Conservation (phyloP, 257 asterid genomes). For the Handroanthus guayacan region DNA sequence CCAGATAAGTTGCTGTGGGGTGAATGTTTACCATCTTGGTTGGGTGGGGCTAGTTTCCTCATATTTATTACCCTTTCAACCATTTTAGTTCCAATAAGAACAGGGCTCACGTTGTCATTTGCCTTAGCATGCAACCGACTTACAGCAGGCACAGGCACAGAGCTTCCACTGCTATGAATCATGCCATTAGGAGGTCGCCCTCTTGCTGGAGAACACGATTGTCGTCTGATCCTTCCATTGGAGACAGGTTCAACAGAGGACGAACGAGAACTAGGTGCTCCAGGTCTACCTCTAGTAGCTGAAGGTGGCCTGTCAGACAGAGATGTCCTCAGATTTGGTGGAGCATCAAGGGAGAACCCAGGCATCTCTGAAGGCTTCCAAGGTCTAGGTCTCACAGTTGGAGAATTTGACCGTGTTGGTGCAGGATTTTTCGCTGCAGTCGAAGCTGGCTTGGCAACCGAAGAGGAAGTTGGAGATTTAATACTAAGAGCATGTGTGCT, state of each 20-base stretch:
- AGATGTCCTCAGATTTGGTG: conserved; percentile 92
- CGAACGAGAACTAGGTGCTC: conserved; percentile 84
- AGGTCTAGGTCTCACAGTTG: conserved; percentile 78
- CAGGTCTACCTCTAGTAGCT: conserved; percentile 95
- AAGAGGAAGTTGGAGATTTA: conserved; percentile 57
- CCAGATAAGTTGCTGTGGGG: conserved; percentile 87
- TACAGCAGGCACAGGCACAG: conserved; percentile 77
- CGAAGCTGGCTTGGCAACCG: conserved; percentile 54
- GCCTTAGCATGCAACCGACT: conserved; percentile 91
- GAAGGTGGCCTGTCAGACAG: conserved; percentile 88
- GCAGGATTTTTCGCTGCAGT: conserved; percentile 54
- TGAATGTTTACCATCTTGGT: conserved; percentile 83
- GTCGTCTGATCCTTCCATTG: conserved; percentile 88
- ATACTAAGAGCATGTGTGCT: conserved; percentile 47
- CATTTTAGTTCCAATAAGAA: conserved; percentile 84
- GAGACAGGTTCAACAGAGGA: conserved; percentile 85
- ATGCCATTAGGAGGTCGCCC: conserved; percentile 97
- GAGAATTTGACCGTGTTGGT: conserved; percentile 77
- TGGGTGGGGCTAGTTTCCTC: conserved; percentile 94
- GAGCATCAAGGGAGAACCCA: conserved; percentile 93
- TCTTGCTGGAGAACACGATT: conserved; percentile 95
- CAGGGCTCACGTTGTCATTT: conserved; percentile 92
- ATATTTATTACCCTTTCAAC: conserved; percentile 95
- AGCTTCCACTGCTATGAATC: conserved; percentile 80
- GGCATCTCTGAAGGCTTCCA: conserved; percentile 99